Evolutionary conservation across 129 eudicot species (phyloP).

Genomic region (Arctium lappa): DNA sequence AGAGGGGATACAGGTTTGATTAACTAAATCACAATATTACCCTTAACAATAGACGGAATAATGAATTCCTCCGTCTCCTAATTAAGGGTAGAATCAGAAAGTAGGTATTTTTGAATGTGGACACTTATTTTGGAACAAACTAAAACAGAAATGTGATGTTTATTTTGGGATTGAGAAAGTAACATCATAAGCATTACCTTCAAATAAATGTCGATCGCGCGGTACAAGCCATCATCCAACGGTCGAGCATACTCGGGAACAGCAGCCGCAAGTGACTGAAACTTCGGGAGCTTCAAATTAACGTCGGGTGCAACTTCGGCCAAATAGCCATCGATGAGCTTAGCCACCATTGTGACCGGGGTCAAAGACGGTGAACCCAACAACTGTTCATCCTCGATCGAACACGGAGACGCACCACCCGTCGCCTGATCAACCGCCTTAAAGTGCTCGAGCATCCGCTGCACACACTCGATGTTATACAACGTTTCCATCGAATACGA

Average conservation of each 20-base stretch:
- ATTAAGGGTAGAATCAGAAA: background rate
- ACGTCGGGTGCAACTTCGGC: conserved; percentile 96
- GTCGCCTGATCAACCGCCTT: conserved; percentile 72
- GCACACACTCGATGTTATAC: conserved; percentile 88
- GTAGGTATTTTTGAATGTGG: background rate
- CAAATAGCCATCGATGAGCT: conserved; percentile 84
- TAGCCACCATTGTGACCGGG: conserved; percentile 91
- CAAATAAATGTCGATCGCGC: conserved; percentile 90
- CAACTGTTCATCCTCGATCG: conserved; percentile 63
- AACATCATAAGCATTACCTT: conserved; percentile 51
- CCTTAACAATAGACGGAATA: background rate
- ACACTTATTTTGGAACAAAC: background rate
- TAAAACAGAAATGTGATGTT: background rate
- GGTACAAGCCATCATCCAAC: conserved; percentile 93
- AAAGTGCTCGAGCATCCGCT: conserved; percentile 83
- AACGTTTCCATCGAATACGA: conserved; percentile 90
- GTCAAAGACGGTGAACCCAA: conserved; percentile 91
- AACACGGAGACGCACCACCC: conserved; percentile 83
- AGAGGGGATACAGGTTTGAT: too few relatives aligned
- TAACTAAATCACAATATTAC: background rate
- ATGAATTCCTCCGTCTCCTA: background rate
- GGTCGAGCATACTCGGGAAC: conserved; percentile 98
- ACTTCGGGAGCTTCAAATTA: conserved; percentile 88
- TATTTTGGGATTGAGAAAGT: background rate
- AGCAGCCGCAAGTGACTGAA: conserved; percentile 82